Percentiles rank a stretch among this genome's conserved stretches.
Conservation (phyloP, 1,284 basidiomycete genomes). For the Fereydounia khargensis region DNA sequence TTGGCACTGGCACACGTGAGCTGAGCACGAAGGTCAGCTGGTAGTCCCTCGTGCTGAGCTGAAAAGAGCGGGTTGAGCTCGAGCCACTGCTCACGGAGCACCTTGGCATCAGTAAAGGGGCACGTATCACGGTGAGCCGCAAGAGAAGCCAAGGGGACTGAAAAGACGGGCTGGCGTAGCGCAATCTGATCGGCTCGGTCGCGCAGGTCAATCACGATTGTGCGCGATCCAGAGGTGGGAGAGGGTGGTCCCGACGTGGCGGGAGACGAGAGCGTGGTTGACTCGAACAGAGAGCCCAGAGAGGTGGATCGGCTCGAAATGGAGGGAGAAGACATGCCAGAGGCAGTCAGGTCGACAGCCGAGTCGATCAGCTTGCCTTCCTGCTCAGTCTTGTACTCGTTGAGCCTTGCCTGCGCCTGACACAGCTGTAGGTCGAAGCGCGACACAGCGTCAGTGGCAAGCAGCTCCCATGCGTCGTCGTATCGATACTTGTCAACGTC, state of each 20-base stretch:
- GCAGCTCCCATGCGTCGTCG: slow-evolving; percentile 15
- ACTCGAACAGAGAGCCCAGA: no score
- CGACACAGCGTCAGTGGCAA: no score
- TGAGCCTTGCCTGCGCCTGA: no score
- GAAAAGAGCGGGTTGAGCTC: slow-evolving; percentile 16
- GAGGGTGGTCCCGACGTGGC: no score
- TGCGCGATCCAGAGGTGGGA: no score
- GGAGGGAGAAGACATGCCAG: slow-evolving; percentile 2
- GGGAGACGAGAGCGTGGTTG: slow-evolving; percentile 4
- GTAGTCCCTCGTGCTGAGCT: no score
- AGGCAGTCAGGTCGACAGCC: slow-evolving; percentile 4
- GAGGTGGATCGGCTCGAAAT: neutral
- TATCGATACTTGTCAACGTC: slow-evolving; percentile 22
- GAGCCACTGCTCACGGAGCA: slow-evolving; percentile 20
- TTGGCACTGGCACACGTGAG: no score
- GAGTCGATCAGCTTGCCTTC: slow-evolving; percentile 18
- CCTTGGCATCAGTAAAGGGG: slow-evolving; percentile 14
- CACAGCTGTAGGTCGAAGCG: no score
- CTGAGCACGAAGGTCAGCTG: no score
- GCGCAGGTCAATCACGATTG: slow-evolving; percentile 18
- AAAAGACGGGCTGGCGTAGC: no score
- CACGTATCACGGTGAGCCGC: slow-evolving; percentile 5
- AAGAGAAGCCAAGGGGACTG: no score
- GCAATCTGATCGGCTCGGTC: slow-evolving; percentile 4
- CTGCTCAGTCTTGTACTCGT: no score